phyloP scores from a whole-genome alignment of 1,284 basidiomycete genomes.

The Leccinum pachyderme region DNA sequence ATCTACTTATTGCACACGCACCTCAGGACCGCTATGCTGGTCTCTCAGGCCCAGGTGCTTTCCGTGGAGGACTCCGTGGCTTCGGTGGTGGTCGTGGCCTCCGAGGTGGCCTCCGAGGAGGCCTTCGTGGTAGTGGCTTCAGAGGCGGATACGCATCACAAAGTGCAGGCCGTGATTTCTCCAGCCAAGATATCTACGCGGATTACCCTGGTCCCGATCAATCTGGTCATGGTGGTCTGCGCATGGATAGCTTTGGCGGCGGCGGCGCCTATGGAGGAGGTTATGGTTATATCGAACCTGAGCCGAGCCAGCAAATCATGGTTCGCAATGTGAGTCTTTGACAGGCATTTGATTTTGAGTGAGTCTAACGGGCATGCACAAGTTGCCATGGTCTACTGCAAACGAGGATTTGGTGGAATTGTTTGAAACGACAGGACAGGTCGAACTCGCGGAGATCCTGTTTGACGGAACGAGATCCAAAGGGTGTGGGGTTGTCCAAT shows the following conservation, averaged over 20 bases:
- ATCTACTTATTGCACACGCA: constrained; percentile 6
- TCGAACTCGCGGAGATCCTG: constrained; percentile 91
- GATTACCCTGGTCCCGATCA: constrained; percentile 80
- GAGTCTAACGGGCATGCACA: constrained; percentile 2
- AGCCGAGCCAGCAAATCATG: constrained; percentile 95
- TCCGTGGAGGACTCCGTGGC: constrained; percentile 55
- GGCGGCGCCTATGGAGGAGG: constrained; percentile 22
- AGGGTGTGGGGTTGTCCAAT: constrained; percentile 94
- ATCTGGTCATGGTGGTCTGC: constrained; percentile 47
- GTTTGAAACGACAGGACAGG: constrained; percentile 96
- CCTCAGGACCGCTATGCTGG: constrained; percentile 87
- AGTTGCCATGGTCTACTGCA: constrained; percentile 99
- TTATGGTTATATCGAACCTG: constrained; percentile 46
- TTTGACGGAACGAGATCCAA: constrained; percentile 90
- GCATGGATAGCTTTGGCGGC: constrained; percentile 47
- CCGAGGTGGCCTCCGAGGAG: constrained; percentile 53
- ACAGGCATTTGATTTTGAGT: neutral
- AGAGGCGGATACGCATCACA: constrained; percentile 55
- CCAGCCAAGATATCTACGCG: constrained; percentile 75
- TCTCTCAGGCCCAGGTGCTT: constrained; percentile 63
- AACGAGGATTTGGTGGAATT: constrained; percentile 98
- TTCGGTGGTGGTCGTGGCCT: constrained; percentile 41
- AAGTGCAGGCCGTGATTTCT: constrained; percentile 67
- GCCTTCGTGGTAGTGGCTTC: constrained; percentile 52
- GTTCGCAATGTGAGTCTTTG: constrained; percentile 84